These are phyloP conservation scores for Petunia hybrid DNA, from an alignment of 305 asterid genomes.

Conservation along the genomic window DNA sequence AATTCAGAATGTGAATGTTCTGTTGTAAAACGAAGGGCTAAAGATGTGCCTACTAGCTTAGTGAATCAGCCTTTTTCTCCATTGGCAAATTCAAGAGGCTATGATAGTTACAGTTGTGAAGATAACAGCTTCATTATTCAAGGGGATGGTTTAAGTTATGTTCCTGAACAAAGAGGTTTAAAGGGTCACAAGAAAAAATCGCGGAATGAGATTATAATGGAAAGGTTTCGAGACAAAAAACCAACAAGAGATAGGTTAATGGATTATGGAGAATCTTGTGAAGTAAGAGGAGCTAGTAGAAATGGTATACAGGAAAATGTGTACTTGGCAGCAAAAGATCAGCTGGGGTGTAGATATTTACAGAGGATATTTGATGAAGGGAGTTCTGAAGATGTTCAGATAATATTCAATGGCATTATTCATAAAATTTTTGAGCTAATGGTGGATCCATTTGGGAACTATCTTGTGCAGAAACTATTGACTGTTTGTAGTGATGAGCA, in stretches of 20 bases:
- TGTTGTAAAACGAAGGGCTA: conserved; percentile 21
- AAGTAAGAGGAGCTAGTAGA: conserved; percentile 14
- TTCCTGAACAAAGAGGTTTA: conserved; percentile 32
- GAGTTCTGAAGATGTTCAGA: conserved; percentile 42
- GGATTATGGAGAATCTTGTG: conserved; percentile 31
- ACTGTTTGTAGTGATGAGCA: conserved; percentile 54
- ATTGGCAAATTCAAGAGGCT: conserved; percentile 30
- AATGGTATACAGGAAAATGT: conserved; percentile 35
- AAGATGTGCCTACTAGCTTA: conserved; percentile 27
- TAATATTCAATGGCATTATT: conserved; percentile 46
- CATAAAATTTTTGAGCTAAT: conserved; percentile 45
- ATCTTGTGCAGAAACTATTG: conserved; percentile 51
- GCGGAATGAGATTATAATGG: conserved; percentile 22
- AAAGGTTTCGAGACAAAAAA: conserved; percentile 30
- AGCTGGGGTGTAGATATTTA: conserved; percentile 54
- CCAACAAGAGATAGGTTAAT: conserved; percentile 9
- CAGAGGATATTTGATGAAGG: conserved; percentile 49
- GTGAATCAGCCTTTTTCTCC: conserved; percentile 9
- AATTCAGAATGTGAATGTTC: conserved; percentile 31
- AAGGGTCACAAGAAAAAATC: conserved; percentile 39
- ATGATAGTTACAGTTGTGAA: conserved; percentile 15
- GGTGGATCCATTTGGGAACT: conserved; percentile 53
- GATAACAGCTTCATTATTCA: conserved; percentile 38
- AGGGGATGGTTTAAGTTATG: conserved; percentile 35
- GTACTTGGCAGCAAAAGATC: conserved; percentile 46